Conservation (phyloP, 129 eudicot species). For the Sambucus nigra region DNA sequence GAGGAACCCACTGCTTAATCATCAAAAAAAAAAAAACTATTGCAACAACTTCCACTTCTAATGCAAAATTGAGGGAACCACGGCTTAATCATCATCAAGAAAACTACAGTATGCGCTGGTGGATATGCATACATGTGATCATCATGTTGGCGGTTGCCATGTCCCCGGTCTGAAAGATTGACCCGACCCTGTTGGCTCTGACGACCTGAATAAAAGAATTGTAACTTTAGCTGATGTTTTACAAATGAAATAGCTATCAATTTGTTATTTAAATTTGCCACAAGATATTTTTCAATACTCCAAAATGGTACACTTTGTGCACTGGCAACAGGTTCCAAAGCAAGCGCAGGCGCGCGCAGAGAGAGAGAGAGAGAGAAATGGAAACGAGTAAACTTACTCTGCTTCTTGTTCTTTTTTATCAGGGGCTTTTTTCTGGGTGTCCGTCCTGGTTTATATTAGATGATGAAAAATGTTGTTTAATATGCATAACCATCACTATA, state of each 20-base stretch:
- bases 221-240: background rate
- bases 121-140: background rate
- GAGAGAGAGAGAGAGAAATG: too few species aligned
- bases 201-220: slow-evolving; percentile 37
- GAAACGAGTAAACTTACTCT: slow-evolving; percentile 25
- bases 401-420: slow-evolving; percentile 24
- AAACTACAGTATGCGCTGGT: too few species aligned
- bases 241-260: background rate
- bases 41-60: too few species aligned
- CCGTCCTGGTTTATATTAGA: slow-evolving; percentile 19
- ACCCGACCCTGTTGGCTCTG: slow-evolving; percentile 94
- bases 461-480: background rate
- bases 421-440: slow-evolving; percentile 15
- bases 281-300: background rate
- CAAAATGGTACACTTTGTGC: background rate
- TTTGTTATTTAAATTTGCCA: background rate
- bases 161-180: slow-evolving; percentile 77
- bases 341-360: background rate
- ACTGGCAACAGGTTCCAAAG: background rate
- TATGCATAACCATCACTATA: too few species aligned
- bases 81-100: too few species aligned
- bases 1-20: too few species aligned
- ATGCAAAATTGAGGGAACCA: too few species aligned
- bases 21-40: too few species aligned
- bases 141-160: slow-evolving; percentile 93